These are phyloP conservation scores for Artemisia tridentata DNA, from an alignment of 129 eudicot genomes.

Conservation along the genomic window DNA sequence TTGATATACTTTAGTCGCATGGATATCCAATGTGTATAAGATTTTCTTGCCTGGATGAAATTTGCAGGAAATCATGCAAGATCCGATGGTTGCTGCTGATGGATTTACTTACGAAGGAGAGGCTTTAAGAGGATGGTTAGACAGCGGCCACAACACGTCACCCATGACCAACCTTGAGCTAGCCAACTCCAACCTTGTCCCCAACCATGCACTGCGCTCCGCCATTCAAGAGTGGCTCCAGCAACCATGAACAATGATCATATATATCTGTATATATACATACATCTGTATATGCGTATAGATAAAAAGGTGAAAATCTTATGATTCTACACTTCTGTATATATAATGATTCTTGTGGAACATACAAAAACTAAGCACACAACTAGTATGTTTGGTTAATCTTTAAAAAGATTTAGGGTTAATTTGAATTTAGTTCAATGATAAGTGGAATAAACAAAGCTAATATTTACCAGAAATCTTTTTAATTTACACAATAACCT, in stretches of 20 bases:
- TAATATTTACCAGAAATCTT: too few relatives aligned
- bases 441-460: too few relatives aligned
- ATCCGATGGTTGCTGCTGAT: conserved; percentile 84
- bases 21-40: neutral
- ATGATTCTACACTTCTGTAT: neutral
- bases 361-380: too few relatives aligned
- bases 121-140: conserved; percentile 84
- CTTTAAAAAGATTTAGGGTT: too few relatives aligned
- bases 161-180: conserved; percentile 82
- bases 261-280: too few relatives aligned
- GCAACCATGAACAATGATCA: conserved; percentile 18
- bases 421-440: too few relatives aligned
- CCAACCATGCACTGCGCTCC: conserved; percentile 74
- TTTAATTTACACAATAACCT: too few relatives aligned
- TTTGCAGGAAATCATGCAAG: conserved; percentile 78
- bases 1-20: neutral
- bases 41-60: neutral
- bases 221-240: conserved; percentile 90
- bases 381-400: too few relatives aligned
- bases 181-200: conserved; percentile 46
- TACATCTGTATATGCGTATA: neutral
- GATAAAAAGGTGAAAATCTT: neutral
- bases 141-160: conserved; percentile 70
- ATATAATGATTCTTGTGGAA: too few relatives aligned
- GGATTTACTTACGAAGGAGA: conserved; percentile 85